Percentiles rank a stretch among this genome's conserved stretches.
These are phyloP conservation scores for Haplosporangium sp. DNA, from an alignment of 371 early-diverging fungal species.

Conservation along the genomic window DNA sequence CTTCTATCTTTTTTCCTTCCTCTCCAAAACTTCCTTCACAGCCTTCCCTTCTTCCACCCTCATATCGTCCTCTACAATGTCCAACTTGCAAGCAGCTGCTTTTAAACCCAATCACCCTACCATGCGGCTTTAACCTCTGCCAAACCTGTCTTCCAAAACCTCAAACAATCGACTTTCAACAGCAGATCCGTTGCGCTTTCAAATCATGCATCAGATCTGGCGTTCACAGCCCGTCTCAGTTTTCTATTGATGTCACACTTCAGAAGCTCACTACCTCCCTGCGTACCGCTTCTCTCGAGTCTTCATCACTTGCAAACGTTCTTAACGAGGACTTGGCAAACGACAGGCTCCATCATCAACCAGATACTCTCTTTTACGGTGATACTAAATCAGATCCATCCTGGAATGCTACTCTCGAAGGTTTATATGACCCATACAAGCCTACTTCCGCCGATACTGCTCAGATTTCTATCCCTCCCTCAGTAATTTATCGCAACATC, in stretches of 20 bases:
- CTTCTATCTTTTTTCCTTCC: not conserved
- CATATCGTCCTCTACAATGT: conserved; percentile 40
- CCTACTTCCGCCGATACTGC: not conserved
- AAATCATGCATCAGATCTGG: conserved; percentile 23
- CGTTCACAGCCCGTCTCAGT: conserved; percentile 55
- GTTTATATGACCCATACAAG: conserved; percentile 25
- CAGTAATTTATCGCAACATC: conserved; percentile 23
- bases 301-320: conserved; percentile 12
- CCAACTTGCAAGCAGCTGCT: conserved; percentile 55
- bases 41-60: conserved; percentile 13
- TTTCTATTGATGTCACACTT: conserved; percentile 46
- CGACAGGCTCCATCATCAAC: conserved; percentile 18
- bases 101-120: conserved; percentile 57
- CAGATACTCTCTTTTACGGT: conserved; percentile 29
- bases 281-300: conserved; percentile 17
- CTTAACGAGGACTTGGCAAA: conserved; percentile 21
- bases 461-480: not conserved
- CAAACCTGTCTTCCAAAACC: conserved; percentile 51
- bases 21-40: not conserved
- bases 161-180: conserved; percentile 28
- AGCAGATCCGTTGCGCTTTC: conserved; percentile 36
- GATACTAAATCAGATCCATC: not conserved
- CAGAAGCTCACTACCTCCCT: conserved; percentile 36
- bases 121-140: conserved; percentile 63
- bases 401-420: conserved; percentile 29